These are phyloP conservation scores for Conticribra weissflogii DNA, from an alignment of 108 stramenopile species.

Conservation along the genomic window DNA sequence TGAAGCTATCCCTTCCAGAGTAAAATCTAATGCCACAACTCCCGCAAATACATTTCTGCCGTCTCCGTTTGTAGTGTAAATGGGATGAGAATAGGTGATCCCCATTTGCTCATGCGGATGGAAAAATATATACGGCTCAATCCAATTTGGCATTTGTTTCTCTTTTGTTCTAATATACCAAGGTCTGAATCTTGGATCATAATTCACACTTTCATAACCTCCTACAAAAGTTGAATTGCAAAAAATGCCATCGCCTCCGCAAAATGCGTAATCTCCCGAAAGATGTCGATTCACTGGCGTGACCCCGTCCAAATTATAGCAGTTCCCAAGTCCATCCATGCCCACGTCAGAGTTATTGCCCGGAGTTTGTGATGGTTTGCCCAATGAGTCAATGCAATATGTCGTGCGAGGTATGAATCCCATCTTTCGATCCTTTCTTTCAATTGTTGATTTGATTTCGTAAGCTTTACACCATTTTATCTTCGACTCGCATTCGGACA, in stretches of 20 bases:
- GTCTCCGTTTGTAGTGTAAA: slow-evolving; percentile 28
- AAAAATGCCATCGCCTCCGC: slow-evolving; percentile 18
- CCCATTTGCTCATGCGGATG: slow-evolving; percentile 30
- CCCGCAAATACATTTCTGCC: slow-evolving; percentile 47
- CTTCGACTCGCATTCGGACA: no score
- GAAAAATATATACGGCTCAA: slow-evolving; percentile 46
- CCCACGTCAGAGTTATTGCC: no score
- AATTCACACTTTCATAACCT: background rate
- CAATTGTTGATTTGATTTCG: no score
- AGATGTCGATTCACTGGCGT: slow-evolving; percentile 2
- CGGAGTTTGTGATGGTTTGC: no score
- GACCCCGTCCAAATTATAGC: background rate
- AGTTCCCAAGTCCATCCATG: slow-evolving; percentile 5
- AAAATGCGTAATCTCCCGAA: slow-evolving; percentile 16
- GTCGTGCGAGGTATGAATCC: no score
- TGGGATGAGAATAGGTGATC: slow-evolving; percentile 42
- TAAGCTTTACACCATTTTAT: no score
- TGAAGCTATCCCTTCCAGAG: slow-evolving; percentile 16
- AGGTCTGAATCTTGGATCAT: slow-evolving; percentile 41
- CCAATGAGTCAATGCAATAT: no score
- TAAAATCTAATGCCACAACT: slow-evolving; percentile 52
- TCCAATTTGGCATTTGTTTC: slow-evolving; percentile 38
- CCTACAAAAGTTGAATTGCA: background rate
- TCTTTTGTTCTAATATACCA: slow-evolving; percentile 50
- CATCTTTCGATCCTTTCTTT: no score